A percentile compares a stretch with the other conserved stretches of the same genome.
phyloP scores from a whole-genome alignment of 768 basidiomycete species.

The Calocybe gangraenosa region DNA sequence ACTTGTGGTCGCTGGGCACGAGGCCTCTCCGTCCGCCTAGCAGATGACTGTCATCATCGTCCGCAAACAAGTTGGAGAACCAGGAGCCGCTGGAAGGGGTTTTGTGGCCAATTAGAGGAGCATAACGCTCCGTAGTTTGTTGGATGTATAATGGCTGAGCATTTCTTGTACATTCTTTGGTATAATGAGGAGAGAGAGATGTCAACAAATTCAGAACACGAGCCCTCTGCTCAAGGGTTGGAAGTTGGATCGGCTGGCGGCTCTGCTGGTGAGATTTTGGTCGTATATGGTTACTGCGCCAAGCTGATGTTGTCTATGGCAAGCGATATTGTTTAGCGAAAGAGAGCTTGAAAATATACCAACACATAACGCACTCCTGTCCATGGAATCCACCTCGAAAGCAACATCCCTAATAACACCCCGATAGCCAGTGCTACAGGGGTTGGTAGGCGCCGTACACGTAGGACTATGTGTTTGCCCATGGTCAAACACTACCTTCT shows the following conservation, averaged over 20 bases:
- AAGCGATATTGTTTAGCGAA: background rate
- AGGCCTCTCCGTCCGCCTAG: slow-evolving; percentile 30
- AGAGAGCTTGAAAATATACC: background rate
- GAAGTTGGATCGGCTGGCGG: slow-evolving; percentile 64
- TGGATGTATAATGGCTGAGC: slow-evolving; percentile 81
- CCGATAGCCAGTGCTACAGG: slow-evolving; percentile 57
- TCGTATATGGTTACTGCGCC: slow-evolving; percentile 52
- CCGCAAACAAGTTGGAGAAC: slow-evolving; percentile 49
- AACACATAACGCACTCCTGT: slow-evolving; percentile 25
- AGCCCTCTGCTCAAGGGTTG: slow-evolving; percentile 77
- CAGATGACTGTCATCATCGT: slow-evolving; percentile 31
- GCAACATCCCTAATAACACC: slow-evolving; percentile 53
- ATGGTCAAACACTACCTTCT: background rate
- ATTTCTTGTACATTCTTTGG: slow-evolving; percentile 83
- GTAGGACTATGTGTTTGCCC: slow-evolving; percentile 17
- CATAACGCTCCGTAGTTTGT: slow-evolving; percentile 85
- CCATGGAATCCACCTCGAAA: slow-evolving; percentile 51
- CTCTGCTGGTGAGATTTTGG: slow-evolving; percentile 48
- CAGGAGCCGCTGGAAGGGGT: slow-evolving; percentile 55
- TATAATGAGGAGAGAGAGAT: slow-evolving; percentile 87
- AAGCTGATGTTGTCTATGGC: slow-evolving; percentile 35
- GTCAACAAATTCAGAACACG: slow-evolving; percentile 86
- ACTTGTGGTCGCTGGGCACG: slow-evolving; percentile 78
- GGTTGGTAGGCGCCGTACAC: slow-evolving; percentile 46
- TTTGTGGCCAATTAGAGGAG: slow-evolving; percentile 76